A percentile compares a stretch with the other conserved stretches of the same genome.
Conservation (phyloP, 2,329 filamentous ascomycete species). For the Calonectria hawksworthii region DNA sequence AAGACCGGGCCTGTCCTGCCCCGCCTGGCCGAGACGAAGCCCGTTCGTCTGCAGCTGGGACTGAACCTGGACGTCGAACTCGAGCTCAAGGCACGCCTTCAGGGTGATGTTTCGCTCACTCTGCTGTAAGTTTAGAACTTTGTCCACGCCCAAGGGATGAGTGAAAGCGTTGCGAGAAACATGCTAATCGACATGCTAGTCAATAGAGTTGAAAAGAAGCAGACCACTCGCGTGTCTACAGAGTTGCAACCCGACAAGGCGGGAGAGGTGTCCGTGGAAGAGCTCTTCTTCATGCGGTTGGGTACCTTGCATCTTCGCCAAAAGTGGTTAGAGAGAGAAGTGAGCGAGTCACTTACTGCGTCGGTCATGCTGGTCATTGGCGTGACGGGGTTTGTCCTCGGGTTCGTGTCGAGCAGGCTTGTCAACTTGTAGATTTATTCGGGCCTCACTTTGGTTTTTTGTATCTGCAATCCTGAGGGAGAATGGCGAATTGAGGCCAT, state of each 20-base stretch:
- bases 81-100: conserved; percentile 36
- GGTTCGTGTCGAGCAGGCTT: conserved; percentile 33
- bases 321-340: conserved; percentile 34
- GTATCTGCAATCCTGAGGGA: background rate
- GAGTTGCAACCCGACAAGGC: conserved; percentile 30
- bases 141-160: background rate
- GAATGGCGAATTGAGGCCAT: background rate
- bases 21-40: conserved; percentile 37
- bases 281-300: conserved; percentile 38
- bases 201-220: conserved; percentile 39
- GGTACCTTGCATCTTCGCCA: conserved; percentile 32
- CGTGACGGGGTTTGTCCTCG: conserved; percentile 30
- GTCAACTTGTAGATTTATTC: conserved; percentile 25
- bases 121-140: conserved; percentile 32
- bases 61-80: conserved; percentile 38
- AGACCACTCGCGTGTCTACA: conserved; percentile 30
- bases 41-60: conserved; percentile 35
- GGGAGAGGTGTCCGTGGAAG: conserved; percentile 34
- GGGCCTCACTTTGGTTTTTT: background rate
- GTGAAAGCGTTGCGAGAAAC: background rate
- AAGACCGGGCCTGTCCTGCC: conserved; percentile 35
- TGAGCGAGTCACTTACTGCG: conserved; percentile 36
- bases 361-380: conserved; percentile 39
- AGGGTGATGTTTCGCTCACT: conserved; percentile 37
- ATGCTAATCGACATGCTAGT: conserved; percentile 22